Evolutionary conservation across 257 asterid species (phyloP), one percentile per base, ranked within the genome.

Genomic region (Solanum chiquidenum): DNA sequence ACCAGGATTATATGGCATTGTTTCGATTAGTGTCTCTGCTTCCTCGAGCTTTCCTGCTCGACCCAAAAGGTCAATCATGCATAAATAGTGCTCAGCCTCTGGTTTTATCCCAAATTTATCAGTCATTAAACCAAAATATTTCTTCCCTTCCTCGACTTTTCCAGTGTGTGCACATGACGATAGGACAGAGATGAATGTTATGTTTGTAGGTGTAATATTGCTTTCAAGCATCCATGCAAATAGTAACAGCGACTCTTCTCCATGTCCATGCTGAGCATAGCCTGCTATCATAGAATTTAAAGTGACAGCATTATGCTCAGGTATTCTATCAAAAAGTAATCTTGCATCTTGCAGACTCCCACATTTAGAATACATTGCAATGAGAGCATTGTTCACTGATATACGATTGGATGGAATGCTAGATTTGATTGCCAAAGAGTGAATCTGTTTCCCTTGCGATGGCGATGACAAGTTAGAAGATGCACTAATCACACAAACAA

Each of bases 101-200:
- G 96, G 93, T 88, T 92, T 90, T 38, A 94, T 92, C 69, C 88
- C 82, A 73, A 92, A 94, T 80, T 83, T 87, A 58, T 91, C 94
- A 12, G 88, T 91, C 98, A 95, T 94, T 90, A 91, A 82, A 25
- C 69, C 18, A 79, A 95, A 94, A 87, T 92, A 93, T 55, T 87
- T 91, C 83, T 91, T 46, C 33, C 95, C 98, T 89, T 95, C 95
- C 87, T 92, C 96, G 64, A 94, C 95, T 90, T 91, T 92, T 62
- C 97, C 97, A 1, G 96, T 93, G 88, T 94, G 95, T 20, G 94
- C 92, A 83, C 98, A 95, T 12, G 97, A 95, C 77, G 94, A 94
- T 76, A 95, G 94, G 87, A 95, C 94, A 20, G 97, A 93, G 80
- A 95, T 89, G 71, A 95, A 95, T 64, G 98, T 95, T 90, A 94